phyloP scores from a whole-genome alignment of 169 alveolate genomes.

The Amoebophrya sp. region DNA sequence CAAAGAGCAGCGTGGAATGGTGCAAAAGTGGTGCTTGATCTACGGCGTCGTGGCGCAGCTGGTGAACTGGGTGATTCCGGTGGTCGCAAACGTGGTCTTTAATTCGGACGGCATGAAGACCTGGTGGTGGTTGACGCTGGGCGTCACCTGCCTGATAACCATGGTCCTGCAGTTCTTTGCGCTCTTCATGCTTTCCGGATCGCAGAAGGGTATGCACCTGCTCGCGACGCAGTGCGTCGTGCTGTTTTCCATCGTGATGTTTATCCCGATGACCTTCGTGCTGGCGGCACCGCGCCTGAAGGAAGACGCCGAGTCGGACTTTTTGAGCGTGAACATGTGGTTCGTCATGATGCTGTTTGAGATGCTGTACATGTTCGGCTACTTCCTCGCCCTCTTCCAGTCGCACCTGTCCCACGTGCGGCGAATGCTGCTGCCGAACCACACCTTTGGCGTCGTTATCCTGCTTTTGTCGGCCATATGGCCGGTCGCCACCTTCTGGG shows the following conservation, averaged over 20 bases:
- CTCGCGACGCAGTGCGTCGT: neutral
- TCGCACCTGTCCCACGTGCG: neutral
- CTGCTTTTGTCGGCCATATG: neutral
- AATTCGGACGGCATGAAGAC: neutral
- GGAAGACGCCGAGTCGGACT: neutral
- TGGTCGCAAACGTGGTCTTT: neutral
- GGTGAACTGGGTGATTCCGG: neutral
- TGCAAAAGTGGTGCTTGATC: neutral
- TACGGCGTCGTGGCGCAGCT: neutral
- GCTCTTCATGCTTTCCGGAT: neutral
- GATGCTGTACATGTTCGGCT: neutral
- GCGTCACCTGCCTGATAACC: neutral
- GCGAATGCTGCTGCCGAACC: neutral
- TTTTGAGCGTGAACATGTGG: neutral
- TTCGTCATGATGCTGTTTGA: neutral
- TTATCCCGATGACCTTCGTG: neutral
- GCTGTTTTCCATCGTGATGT: neutral
- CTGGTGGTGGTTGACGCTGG: neutral
- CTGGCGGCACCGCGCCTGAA: neutral
- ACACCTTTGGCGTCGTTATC: neutral
- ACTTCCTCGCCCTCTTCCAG: neutral
- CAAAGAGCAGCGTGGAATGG: too few relatives aligned
- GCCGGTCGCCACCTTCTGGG: neutral
- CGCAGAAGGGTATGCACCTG: too few relatives aligned
- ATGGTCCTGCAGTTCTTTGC: neutral